Percentiles rank a stretch among this genome's conserved stretches.
phyloP scores from a whole-genome alignment of 2,329 filamentous ascomycete genomes.

The Echinosphaeria canescens region DNA sequence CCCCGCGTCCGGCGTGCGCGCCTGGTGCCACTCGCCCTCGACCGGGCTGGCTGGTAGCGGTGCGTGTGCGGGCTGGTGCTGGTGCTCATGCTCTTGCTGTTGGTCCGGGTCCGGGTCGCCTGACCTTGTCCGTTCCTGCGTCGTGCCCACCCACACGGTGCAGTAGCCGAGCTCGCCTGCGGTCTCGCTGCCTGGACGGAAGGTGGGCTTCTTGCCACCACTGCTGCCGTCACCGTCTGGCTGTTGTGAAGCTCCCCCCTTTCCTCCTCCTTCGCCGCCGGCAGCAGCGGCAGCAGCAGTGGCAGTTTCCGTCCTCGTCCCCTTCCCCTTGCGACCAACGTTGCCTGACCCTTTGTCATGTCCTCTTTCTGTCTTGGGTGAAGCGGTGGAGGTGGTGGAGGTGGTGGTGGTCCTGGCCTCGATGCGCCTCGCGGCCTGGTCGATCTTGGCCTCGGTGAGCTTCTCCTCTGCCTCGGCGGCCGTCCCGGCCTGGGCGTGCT shows the following conservation, averaged over 20 bases:
- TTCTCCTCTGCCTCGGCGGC: constrained; percentile 39
- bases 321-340: no score
- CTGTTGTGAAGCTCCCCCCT: no score
- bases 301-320: no score
- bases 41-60: constrained; percentile 24
- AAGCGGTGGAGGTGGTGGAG: constrained; percentile 3
- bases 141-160: constrained; percentile 86
- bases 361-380: background rate
- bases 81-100: background rate
- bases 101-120: constrained; percentile 24
- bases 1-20: constrained; percentile 54
- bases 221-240: background rate
- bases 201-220: background rate
- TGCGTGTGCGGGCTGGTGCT: constrained; percentile 29
- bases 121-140: constrained; percentile 42
- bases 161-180: constrained; percentile 63
- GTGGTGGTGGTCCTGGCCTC: constrained; percentile 7
- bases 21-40: constrained; percentile 15
- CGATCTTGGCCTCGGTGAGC: constrained; percentile 33
- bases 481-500: constrained; percentile 40
- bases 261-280: no score
- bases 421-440: constrained; percentile 16
- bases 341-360: no score
- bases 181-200: constrained; percentile 1
- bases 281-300: no score